These are phyloP conservation scores for Metschnikowia borealis DNA, from an alignment of 805 yeast genomes.

Conservation along the genomic window DNA sequence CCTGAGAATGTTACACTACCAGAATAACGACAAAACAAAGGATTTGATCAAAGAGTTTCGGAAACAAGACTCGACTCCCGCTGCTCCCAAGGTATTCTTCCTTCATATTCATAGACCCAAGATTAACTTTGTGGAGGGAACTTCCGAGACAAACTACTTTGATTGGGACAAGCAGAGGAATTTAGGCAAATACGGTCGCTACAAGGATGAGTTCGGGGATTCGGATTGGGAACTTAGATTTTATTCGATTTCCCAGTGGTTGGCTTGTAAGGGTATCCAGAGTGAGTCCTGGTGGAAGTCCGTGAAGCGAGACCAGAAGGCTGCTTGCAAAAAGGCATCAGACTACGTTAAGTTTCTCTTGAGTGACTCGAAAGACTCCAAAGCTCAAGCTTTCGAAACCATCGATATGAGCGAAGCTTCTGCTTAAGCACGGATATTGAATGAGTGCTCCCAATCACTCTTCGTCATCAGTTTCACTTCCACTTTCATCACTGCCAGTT, in stretches of 20 bases:
- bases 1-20: conserved; percentile 18
- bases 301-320: conserved; percentile 12
- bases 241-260: conserved; percentile 23
- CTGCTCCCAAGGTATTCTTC: conserved; percentile 17
- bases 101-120: conserved; percentile 24
- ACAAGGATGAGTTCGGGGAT: conserved; percentile 14
- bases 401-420: conserved; percentile 4
- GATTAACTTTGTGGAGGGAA: conserved; percentile 10
- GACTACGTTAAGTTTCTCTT: conserved; percentile 23
- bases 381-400: conserved; percentile 5
- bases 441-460: not conserved
- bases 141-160: conserved; percentile 7
- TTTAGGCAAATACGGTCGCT: conserved; percentile 18
- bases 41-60: conserved; percentile 13
- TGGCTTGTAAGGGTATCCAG: conserved; percentile 22
- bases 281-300: conserved; percentile 20
- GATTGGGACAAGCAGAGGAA: conserved; percentile 18
- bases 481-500: not conserved
- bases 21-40: conserved; percentile 13
- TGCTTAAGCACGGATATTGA: too few species aligned
- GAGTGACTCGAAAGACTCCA: conserved; percentile 13
- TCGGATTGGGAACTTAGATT: conserved; percentile 25
- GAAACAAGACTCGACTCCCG: conserved; percentile 1
- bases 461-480: conserved; percentile 2
- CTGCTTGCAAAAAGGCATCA: conserved; percentile 21